Base-by-base conservation (phyloP, 2,329 filamentous ascomycete genomes). In the Phaeoacremonium minimum region DNA sequence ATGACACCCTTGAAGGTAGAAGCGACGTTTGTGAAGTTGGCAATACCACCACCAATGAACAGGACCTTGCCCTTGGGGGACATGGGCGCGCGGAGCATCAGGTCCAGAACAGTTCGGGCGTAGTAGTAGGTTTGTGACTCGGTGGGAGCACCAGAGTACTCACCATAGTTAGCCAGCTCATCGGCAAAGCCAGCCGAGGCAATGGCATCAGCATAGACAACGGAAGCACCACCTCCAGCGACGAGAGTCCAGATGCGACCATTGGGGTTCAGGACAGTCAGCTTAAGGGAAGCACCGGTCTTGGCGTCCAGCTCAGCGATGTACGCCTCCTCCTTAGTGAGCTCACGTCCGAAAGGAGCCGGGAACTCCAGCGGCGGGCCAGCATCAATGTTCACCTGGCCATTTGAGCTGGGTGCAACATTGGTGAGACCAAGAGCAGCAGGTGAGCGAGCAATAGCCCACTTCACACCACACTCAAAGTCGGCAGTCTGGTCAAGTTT, bases 1-100 rank as follows among this genome's bases (percentile, higher is more conserved):
- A 98, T 98, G 66, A 98, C 91, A 74, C 93, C 93, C 81, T 98
- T 98, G 85, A 98, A 98, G 47, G 93, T 98, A 55, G 86, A 93
- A 43, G 93, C 93, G 37, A 98, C 93, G 72, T 97, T 98, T 77
- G 93, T 98, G 76, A 98, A 98, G 85, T 98, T 98, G 77, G 93
- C 93, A 78, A 98, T 98, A 79, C 93, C 93, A 73, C 93, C 93
- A 67, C 93, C 93, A 51, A 98, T 97, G 80, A 98, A 98, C 49
- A 98, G 84, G 36, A 98, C 88, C 80, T 97, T 98, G 75, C 93
- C 93, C 58, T 96, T 84, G 44, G 87, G 78, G 66, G 80, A 75
- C 60, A 80, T 66, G 41, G 93, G 91, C 38, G 91, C 85, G 51
- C 93, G 87, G 53, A 98, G 85, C 87, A 98, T 95, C 47, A 98